Evolutionary conservation across 2,329 filamentous ascomycete species (phyloP), one percentile per base, ranked within the genome.

Genomic region (Hypoxylon sp.): DNA sequence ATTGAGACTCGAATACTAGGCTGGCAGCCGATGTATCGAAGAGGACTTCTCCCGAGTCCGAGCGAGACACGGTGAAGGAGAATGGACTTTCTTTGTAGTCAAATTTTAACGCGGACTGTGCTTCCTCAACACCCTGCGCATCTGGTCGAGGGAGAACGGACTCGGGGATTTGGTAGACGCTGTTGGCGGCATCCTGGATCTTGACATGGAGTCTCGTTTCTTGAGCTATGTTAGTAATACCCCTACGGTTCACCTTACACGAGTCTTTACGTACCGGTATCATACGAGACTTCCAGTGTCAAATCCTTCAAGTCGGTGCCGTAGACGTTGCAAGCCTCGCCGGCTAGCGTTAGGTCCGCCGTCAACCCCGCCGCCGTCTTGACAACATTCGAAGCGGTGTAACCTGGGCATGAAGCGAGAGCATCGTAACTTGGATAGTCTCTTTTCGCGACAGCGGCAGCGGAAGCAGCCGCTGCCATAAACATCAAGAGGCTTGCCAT

Each of bases 1-100:
- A 96, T 78, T 96, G 92, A 10, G 88, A 88, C 80, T 96, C 90
- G 73, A 94, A 96, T 47, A 96, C 83, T 10, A 96, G 81, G 8
- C 84, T 83, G 3, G 87, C 86, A 0, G 85, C 90, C 0, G 88
- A 88, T 0, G 91, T 92, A 74, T 94, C 90, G 76, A 94, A 93
- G 9, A 94, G 79, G 3, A 87, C 82, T 69, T 90, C 76, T 2
- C 79, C 78, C 2, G 78, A 80, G 26, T 75, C 75, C 8, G 75
- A 73, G 22, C 81, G 79, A 11, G 78, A 79, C 42, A 84, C 78
- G 13, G 77, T 77, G 74, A 84, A 84, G 55, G 80, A 80, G 71
- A 84, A 84, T 29, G 80, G 81, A 46, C 77, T 76, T 48, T 77
- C 74, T 53, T 74, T 77, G 57, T 79, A 80, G 70, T 79, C 64